These are phyloP conservation scores for Lasiodiplodia sp. DNA, from an alignment of 2,329 filamentous ascomycete species.

Conservation along the genomic window DNA sequence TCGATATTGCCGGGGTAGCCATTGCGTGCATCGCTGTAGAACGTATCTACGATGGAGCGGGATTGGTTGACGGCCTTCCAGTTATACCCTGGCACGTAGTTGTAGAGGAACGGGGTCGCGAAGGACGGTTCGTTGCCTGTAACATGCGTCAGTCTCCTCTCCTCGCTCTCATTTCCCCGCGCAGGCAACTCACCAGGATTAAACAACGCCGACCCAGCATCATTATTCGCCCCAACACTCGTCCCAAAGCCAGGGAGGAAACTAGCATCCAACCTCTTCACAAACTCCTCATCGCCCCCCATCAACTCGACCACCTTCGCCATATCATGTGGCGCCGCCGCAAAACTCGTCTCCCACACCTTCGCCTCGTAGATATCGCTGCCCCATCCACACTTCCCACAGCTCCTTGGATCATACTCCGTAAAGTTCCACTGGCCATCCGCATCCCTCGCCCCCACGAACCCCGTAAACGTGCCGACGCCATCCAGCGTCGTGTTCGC, in stretches of 20 bases:
- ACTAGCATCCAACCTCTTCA: constrained; percentile 50
- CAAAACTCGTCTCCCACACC: constrained; percentile 48
- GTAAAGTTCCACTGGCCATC: constrained; percentile 41
- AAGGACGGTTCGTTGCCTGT: constrained; percentile 50
- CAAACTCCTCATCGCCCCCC: constrained; percentile 50
- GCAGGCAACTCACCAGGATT: constrained; percentile 31
- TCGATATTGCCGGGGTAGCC: constrained; percentile 57
- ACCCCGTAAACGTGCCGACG: constrained; percentile 45
- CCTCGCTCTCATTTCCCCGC: background rate
- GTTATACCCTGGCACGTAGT: constrained; percentile 44
- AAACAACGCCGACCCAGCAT: constrained; percentile 33
- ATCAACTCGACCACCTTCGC: constrained; percentile 52
- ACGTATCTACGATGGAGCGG: constrained; percentile 46
- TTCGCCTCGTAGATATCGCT: constrained; percentile 53
- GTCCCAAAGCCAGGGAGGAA: constrained; percentile 48
- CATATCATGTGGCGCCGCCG: constrained; percentile 53
- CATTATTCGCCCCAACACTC: constrained; percentile 44
- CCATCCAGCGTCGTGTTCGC: constrained; percentile 35
- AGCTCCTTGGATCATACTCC: constrained; percentile 50
- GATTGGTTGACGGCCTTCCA: constrained; percentile 37
- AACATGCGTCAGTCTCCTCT: background rate
- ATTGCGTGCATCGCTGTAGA: constrained; percentile 48
- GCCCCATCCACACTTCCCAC: constrained; percentile 51
- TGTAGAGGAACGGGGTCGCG: constrained; percentile 50
- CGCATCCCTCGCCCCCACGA: constrained; percentile 38